Percentiles rank a stretch among this genome's conserved stretches.
These are phyloP conservation scores for Rhododendron vialii DNA, from an alignment of 148 eudicot genomes.

Conservation along the genomic window DNA sequence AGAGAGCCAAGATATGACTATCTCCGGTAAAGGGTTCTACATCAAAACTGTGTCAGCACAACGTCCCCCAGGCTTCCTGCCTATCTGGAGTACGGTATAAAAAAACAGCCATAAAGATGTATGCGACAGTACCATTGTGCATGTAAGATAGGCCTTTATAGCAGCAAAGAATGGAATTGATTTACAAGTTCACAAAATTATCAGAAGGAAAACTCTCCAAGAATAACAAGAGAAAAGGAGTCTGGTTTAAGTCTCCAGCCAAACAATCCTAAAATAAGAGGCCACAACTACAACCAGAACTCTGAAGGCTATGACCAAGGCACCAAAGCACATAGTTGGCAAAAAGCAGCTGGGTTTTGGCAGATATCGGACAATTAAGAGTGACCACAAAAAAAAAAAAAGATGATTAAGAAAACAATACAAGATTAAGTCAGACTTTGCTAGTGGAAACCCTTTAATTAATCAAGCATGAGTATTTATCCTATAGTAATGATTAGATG, in stretches of 20 bases:
- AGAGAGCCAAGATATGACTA: background rate
- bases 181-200: background rate
- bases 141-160: background rate
- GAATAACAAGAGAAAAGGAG: background rate
- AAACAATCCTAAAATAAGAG: background rate
- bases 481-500: background rate
- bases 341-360: background rate
- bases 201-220: background rate
- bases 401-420: background rate
- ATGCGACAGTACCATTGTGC: background rate
- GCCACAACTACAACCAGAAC: background rate
- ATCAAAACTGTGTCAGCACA: background rate
- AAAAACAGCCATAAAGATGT: background rate
- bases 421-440: background rate
- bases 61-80: background rate
- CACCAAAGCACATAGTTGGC: background rate
- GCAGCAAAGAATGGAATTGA: background rate
- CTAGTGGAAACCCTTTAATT: background rate
- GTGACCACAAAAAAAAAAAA: background rate
- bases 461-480: background rate
- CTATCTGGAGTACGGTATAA: background rate
- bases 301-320: background rate
- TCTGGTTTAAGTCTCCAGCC: background rate
- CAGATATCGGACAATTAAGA: background rate
- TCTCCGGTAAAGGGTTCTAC: background rate